Base-by-base conservation (phyloP, 2,329 filamentous ascomycete species). In the Cladosporium colombiae region DNA sequence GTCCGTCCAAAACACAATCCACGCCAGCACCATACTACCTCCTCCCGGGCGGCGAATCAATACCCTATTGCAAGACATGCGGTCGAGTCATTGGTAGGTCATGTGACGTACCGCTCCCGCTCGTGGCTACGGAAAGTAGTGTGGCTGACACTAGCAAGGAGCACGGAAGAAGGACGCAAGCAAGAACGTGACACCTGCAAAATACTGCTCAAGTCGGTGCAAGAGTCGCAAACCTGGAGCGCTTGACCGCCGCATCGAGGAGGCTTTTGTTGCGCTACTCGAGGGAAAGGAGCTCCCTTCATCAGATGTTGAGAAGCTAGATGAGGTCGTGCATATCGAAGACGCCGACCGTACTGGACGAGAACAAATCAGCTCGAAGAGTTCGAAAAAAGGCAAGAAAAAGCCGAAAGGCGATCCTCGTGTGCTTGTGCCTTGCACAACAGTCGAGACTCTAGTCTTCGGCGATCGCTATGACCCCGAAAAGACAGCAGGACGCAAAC, bases 171-270 rank as follows among this genome's bases (percentile, higher is more conserved):
- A 66, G 21, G 65, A 56, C 40, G 69, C 69, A 10, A 56, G n/a
- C 35, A 79, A 79, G 52, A 71, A 72, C 1, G 69, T 73, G 13
- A 49, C 67, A 46, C 70, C 69, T 49, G 74, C 81, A 35, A 87
- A 85, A 68, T 88, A 87, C 77, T 88, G 86, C 75, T 88, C 85
- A 0, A 77, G 81, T 56, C 78, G 82, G 46, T 88, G 86, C 69
- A 79, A 84, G 21, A 78, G 78, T 37, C 79, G 79, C 44, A 87
- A 86, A 70, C 83, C 83, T 0, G 78, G 81, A 0, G 78, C 78
- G 13, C 55, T 74, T 7, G 85, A 87, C 69, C 78, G 80, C 2
- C 80, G 81, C 63, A 85, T 88, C 55, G 85, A 88, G 72, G 74
- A 72, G 5, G 77, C 78, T 0, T 85, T 87, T 63, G 78, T 81